These are phyloP conservation scores for Boletus semigastroideus DNA, from an alignment of 1,284 basidiomycete species.

Conservation along the genomic window DNA sequence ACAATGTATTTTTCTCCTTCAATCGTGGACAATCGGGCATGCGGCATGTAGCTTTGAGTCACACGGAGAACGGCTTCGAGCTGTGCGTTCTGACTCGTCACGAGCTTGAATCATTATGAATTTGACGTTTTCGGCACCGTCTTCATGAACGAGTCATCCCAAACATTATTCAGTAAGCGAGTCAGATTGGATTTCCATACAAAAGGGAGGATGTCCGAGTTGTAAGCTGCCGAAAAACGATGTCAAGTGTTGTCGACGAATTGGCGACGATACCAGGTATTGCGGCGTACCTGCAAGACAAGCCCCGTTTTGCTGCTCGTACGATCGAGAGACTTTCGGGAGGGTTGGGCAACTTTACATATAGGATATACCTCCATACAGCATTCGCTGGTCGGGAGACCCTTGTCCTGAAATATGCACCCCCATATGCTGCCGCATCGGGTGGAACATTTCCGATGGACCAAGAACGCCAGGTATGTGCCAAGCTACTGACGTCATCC, in stretches of 20 bases:
- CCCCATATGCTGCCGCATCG: conserved; percentile 39
- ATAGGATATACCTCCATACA: conserved; percentile 43
- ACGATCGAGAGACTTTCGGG: conserved; percentile 42
- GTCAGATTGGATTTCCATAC: conserved; percentile 3
- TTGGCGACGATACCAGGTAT: conserved; percentile 39
- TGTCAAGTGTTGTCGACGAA: conserved; percentile 24
- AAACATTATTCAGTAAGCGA: conserved; percentile 2
- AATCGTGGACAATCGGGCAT: background rate
- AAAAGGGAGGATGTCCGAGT: conserved; percentile 1
- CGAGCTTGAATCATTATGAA: too few species aligned
- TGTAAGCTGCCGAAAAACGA: conserved; percentile 6
- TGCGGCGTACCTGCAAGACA: conserved; percentile 37
- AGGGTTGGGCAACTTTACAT: conserved; percentile 54
- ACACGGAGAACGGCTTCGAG: background rate
- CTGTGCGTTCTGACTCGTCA: background rate
- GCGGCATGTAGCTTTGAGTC: background rate
- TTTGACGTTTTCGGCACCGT: conserved; percentile 19
- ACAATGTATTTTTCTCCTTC: conserved; percentile 12
- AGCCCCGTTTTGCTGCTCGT: conserved; percentile 38
- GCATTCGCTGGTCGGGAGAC: conserved; percentile 42
- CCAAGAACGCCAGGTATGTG: conserved; percentile 52
- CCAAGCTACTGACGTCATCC: background rate
- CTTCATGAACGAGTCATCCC: conserved; percentile 4
- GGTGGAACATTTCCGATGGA: conserved; percentile 36
- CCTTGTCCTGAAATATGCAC: conserved; percentile 57